phyloP scores from a whole-genome alignment of 108 stramenopile species.

The Cylindrotheca closterium region DNA sequence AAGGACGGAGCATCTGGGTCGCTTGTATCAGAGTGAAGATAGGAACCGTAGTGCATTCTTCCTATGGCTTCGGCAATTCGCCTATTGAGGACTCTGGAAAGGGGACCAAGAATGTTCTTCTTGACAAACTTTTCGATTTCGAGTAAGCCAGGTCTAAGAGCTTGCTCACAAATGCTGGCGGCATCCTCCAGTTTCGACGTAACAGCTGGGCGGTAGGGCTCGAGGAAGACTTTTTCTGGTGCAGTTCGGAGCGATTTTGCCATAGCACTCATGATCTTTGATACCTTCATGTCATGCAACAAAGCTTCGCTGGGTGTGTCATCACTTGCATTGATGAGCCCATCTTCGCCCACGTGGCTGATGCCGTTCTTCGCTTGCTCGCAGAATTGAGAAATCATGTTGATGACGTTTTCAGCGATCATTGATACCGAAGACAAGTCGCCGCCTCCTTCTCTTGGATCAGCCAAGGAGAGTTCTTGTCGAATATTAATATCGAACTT shows the following conservation, averaged over 20 bases:
- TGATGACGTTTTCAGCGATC: conserved; percentile 73
- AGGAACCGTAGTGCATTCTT: conserved; percentile 77
- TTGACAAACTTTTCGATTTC: conserved; percentile 77
- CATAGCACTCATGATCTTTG: conserved; percentile 57
- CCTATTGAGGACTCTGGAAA: conserved; percentile 64
- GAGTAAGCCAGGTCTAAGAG: conserved; percentile 63
- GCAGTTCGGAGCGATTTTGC: conserved; percentile 53
- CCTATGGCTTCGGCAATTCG: conserved; percentile 55
- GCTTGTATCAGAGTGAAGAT: conserved; percentile 34
- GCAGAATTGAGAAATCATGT: conserved; percentile 75
- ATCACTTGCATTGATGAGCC: conserved; percentile 41
- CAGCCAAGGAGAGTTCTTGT: conserved; percentile 76
- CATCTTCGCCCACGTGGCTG: conserved; percentile 56
- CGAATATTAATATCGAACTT: conserved; percentile 76
- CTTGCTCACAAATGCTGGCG: conserved; percentile 62
- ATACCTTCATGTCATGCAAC: conserved; percentile 78
- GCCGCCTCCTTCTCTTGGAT: conserved; percentile 84
- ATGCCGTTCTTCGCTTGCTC: conserved; percentile 60
- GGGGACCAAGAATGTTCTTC: conserved; percentile 55
- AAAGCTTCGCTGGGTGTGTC: conserved; percentile 61
- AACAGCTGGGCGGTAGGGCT: conserved; percentile 81
- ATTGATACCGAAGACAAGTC: conserved; percentile 66
- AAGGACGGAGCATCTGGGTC: conserved; percentile 53
- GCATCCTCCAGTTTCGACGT: conserved; percentile 81
- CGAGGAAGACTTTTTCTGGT: conserved; percentile 79